A percentile compares a stretch with the other conserved stretches of the same genome.
phyloP scores from a whole-genome alignment of 805 yeast species.

The Kluyveromyces nonfermentans region DNA sequence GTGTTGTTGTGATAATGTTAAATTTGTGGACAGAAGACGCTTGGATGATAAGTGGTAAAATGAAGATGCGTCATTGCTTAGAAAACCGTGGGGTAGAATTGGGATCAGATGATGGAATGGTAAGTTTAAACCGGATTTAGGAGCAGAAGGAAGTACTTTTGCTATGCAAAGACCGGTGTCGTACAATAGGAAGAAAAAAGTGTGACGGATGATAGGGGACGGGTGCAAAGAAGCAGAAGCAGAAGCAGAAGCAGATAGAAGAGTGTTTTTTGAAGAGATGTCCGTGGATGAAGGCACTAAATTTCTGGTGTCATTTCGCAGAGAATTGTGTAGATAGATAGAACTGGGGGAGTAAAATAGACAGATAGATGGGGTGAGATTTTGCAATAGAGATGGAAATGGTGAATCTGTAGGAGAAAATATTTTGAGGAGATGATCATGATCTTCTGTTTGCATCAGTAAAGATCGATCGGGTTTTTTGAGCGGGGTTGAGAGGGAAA shows the following conservation, averaged over 20 bases:
- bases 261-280: background rate
- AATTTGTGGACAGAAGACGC: background rate
- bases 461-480: background rate
- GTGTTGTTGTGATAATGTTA: background rate
- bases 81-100: background rate
- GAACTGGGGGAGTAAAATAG: background rate
- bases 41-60: background rate
- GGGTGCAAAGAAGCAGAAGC: background rate
- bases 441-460: background rate
- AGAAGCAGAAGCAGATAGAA: background rate
- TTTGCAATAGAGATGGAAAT: background rate
- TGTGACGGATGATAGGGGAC: background rate
- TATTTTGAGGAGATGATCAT: background rate
- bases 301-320: background rate
- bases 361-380: background rate
- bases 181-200: background rate
- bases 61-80: background rate
- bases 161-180: background rate
- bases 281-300: background rate
- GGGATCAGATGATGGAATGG: background rate
- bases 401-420: background rate
- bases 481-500: background rate
- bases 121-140: background rate
- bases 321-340: background rate
- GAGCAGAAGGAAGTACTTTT: background rate